A percentile compares a stretch with the other conserved stretches of the same genome.
Conservation (phyloP, 805 yeast species). For the Wickerhamia fluorescens region DNA sequence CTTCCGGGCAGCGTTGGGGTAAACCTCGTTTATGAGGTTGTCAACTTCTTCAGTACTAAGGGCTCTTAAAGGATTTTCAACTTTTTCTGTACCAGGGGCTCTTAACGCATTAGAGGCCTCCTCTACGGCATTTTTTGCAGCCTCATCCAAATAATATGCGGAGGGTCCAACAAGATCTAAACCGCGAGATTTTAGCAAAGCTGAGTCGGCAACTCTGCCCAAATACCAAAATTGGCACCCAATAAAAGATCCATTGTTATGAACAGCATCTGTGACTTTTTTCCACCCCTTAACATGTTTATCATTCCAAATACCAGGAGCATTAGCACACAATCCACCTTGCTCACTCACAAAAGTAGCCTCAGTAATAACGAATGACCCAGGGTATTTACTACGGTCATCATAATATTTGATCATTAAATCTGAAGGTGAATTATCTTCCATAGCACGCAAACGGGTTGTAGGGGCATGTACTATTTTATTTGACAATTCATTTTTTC, state of each 20-base stretch:
- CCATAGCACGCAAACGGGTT: slow-evolving; percentile 40
- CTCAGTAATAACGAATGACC: slow-evolving; percentile 47
- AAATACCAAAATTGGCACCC: slow-evolving; percentile 11
- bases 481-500: slow-evolving; percentile 21
- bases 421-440: slow-evolving; percentile 40
- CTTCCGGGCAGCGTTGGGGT: slow-evolving; percentile 18
- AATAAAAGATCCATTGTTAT: slow-evolving; percentile 8
- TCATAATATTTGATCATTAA: slow-evolving; percentile 46
- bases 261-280: slow-evolving; percentile 9
- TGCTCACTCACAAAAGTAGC: slow-evolving; percentile 23
- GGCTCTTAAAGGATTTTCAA: slow-evolving; percentile 11
- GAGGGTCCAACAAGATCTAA: slow-evolving; percentile 12
- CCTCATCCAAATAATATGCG: slow-evolving; percentile 19
- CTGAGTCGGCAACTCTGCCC: slow-evolving; percentile 20
- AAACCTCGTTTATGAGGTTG: slow-evolving; percentile 11
- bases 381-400: slow-evolving; percentile 48
- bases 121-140: slow-evolving; percentile 16
- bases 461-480: slow-evolving; percentile 46
- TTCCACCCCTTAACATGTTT: slow-evolving; percentile 24
- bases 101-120: slow-evolving; percentile 24
- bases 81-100: no score
- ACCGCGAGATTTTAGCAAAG: slow-evolving; percentile 16
- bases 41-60: slow-evolving; percentile 16
- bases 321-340: slow-evolving; percentile 20
- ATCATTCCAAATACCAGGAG: slow-evolving; percentile 12